phyloP scores from a whole-genome alignment of 345 rosid genomes.

The Eucalyptus lansdowneana region DNA sequence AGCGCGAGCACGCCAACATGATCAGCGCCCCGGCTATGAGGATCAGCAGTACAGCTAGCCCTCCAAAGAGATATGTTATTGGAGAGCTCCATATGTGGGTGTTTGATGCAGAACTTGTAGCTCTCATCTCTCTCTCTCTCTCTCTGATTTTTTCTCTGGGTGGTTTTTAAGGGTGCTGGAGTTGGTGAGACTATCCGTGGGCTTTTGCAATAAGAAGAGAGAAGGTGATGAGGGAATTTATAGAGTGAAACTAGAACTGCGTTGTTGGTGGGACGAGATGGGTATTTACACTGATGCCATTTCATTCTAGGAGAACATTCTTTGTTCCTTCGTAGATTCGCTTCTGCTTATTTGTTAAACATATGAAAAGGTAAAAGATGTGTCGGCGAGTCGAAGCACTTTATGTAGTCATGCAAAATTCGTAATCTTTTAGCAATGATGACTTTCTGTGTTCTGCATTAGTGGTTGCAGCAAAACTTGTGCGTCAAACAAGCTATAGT shows the following conservation, averaged over 20 bases:
- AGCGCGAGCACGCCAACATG: constrained; percentile 6
- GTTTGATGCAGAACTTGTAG: background rate
- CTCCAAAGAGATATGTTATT: constrained; percentile 20
- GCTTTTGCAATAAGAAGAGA: background rate
- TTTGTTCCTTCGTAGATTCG: background rate
- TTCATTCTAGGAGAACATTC: background rate
- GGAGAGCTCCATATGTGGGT: background rate
- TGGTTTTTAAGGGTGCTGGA: background rate
- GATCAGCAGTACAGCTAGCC: constrained; percentile 3
- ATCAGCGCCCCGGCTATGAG: constrained; percentile 9
- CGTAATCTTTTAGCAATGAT: background rate
- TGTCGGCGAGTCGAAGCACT: background rate
- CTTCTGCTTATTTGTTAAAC: background rate
- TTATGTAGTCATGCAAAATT: background rate
- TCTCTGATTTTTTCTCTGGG: background rate
- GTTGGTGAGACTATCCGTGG: background rate
- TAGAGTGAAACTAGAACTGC: background rate
- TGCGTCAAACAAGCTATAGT: background rate
- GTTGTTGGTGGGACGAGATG: background rate
- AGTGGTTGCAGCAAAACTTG: background rate
- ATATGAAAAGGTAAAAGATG: background rate
- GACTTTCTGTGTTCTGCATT: background rate
- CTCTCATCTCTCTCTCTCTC: background rate
- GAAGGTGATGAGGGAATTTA: background rate
- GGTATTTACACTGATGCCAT: background rate